A percentile compares a stretch with the other conserved stretches of the same genome.
These are phyloP conservation scores for Rhynchosporium agropyri DNA, from an alignment of 2,329 filamentous ascomycete genomes.

Conservation along the genomic window DNA sequence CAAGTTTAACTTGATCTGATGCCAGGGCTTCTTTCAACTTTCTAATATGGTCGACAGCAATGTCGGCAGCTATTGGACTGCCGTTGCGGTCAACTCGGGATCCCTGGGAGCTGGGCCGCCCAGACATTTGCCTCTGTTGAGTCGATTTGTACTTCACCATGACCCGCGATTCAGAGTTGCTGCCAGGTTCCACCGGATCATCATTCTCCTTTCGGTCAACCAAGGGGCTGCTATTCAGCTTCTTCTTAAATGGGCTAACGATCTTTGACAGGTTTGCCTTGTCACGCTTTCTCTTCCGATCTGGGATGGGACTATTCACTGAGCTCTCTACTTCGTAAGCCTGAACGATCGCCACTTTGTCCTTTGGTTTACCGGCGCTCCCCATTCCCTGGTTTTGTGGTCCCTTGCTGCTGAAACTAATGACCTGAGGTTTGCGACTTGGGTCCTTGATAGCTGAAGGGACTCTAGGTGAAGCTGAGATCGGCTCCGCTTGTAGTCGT, in stretches of 20 bases:
- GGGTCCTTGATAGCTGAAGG: constrained; percentile 8
- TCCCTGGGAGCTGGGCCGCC: constrained; percentile 31
- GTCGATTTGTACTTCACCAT: background rate
- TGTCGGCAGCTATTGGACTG: constrained; percentile 33
- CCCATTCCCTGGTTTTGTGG: constrained; percentile 35
- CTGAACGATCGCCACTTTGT: background rate
- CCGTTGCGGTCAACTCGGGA: constrained; percentile 37
- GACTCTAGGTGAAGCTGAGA: background rate
- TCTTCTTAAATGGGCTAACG: constrained; percentile 10
- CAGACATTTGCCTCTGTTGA: constrained; percentile 14
- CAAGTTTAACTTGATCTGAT: background rate
- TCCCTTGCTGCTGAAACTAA: constrained; percentile 31
- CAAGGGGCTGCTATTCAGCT: constrained; percentile 15
- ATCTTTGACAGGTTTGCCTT: background rate
- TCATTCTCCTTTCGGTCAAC: background rate
- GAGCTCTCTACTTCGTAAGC: background rate
- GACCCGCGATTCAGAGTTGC: background rate
- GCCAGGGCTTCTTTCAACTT: constrained; percentile 24
- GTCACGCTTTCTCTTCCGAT: constrained; percentile 13
- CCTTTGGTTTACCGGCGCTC: constrained; percentile 14
- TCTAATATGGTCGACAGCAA: constrained; percentile 28
- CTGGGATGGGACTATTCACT: background rate
- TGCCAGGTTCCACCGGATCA: background rate
- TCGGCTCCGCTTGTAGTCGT: background rate
- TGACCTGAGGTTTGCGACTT: constrained; percentile 31